phyloP scores from a whole-genome alignment of 2,329 filamentous ascomycete species.

The Scolecobasidium constrictum region DNA sequence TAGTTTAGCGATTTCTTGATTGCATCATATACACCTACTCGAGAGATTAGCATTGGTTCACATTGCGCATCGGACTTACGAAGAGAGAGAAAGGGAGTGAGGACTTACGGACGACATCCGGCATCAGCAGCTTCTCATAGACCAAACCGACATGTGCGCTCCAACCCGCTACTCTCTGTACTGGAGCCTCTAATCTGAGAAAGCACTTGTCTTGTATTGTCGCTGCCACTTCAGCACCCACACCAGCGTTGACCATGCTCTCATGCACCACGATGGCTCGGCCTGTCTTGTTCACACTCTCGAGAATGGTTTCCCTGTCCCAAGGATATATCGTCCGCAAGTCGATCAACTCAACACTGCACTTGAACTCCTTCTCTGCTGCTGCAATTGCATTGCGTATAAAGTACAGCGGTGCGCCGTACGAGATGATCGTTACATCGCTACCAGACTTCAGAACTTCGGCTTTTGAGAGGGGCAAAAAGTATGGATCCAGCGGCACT shows the following conservation, averaged over 20 bases:
- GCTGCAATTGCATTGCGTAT: slow-evolving; percentile 62
- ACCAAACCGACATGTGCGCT: slow-evolving; percentile 70
- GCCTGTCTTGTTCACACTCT: slow-evolving; percentile 80
- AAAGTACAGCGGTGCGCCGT: slow-evolving; percentile 80
- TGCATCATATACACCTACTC: slow-evolving; percentile 35
- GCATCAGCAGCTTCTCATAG: slow-evolving; percentile 62
- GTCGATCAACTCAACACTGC: slow-evolving; percentile 77
- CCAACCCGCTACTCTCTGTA: slow-evolving; percentile 80
- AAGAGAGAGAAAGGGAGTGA: background rate
- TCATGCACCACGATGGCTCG: slow-evolving; percentile 83
- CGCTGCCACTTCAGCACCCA: slow-evolving; percentile 81
- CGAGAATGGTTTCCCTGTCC: slow-evolving; percentile 71
- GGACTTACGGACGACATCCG: slow-evolving; percentile 77
- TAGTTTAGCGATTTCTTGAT: slow-evolving; percentile 37
- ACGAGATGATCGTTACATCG: slow-evolving; percentile 75
- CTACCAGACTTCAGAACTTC: slow-evolving; percentile 72
- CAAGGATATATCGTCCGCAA: slow-evolving; percentile 83
- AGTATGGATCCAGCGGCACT: slow-evolving; percentile 70
- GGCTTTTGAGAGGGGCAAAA: slow-evolving; percentile 75
- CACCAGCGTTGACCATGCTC: slow-evolving; percentile 79
- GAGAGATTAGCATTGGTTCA: background rate
- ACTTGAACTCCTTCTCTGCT: slow-evolving; percentile 63
- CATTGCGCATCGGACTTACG: background rate
- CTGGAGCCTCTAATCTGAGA: slow-evolving; percentile 70
- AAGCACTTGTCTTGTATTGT: slow-evolving; percentile 85